Evolutionary conservation across 306 rosid species (phyloP).

Genomic region (Glycine soja): DNA sequence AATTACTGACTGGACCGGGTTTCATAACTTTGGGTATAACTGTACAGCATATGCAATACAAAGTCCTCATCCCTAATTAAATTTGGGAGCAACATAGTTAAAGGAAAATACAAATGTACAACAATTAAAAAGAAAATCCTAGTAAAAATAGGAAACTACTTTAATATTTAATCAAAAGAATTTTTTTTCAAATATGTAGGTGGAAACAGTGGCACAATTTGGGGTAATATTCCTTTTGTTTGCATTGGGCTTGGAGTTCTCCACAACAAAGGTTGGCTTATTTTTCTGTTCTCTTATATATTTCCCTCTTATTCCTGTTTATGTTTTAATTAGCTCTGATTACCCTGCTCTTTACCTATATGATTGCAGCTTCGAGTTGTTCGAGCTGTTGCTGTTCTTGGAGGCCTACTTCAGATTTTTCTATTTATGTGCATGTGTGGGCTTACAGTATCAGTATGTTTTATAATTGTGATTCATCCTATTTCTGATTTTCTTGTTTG

Average conservation of each 20-base stretch:
- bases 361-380: constrained; percentile 87
- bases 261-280: constrained; percentile 72
- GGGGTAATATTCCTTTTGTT: constrained; percentile 97
- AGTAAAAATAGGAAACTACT: constrained; percentile 10
- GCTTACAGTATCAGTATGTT: constrained; percentile 78
- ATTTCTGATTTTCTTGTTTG: constrained; percentile 42
- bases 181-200: constrained; percentile 60
- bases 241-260: constrained; percentile 97
- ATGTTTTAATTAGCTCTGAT: constrained; percentile 26
- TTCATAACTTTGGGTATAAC: no score
- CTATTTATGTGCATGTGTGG: constrained; percentile 97
- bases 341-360: constrained; percentile 22
- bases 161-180: neutral
- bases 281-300: constrained; percentile 32
- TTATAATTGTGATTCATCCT: constrained; percentile 14
- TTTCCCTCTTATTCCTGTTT: constrained; percentile 22
- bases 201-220: constrained; percentile 99
- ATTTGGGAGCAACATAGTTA: neutral
- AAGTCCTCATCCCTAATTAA: constrained; percentile 10
- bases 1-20: no score
- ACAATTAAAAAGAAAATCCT: neutral
- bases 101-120: constrained; percentile 1
- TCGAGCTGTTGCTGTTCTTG: constrained; percentile 90
- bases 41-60: neutral
- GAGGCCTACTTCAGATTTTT: constrained; percentile 92